Percentiles rank a stretch among this genome's conserved stretches.
These are phyloP conservation scores for Helicocarpus griseus DNA, from an alignment of 2,329 filamentous ascomycete species.

Conservation along the genomic window DNA sequence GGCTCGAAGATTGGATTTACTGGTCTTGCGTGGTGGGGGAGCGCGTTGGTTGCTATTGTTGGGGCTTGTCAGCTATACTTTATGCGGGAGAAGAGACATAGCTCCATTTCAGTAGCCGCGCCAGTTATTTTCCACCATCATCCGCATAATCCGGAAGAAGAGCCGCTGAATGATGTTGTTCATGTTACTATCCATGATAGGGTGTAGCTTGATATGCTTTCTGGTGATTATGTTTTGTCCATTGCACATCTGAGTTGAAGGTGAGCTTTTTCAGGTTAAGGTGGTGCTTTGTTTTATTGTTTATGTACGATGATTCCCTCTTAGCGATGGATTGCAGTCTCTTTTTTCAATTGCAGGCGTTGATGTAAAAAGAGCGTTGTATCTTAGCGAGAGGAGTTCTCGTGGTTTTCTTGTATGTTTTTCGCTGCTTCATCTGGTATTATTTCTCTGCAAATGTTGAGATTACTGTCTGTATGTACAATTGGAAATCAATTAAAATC, in stretches of 20 bases:
- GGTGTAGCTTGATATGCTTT: not conserved
- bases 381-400: too few species aligned
- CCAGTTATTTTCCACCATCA: conserved; percentile 19
- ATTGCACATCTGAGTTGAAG: not conserved
- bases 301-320: too few species aligned
- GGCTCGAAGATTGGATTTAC: conserved; percentile 50
- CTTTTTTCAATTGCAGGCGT: too few species aligned
- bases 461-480: too few species aligned
- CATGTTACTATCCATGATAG: conserved; percentile 20
- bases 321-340: too few species aligned
- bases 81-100: conserved; percentile 41
- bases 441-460: too few species aligned
- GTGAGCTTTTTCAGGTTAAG: not conserved
- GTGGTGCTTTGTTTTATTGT: not conserved
- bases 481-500: not conserved
- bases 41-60: conserved; percentile 44
- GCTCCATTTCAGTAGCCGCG: conserved; percentile 29
- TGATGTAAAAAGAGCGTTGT: too few species aligned
- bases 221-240: not conserved
- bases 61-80: conserved; percentile 49
- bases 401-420: too few species aligned
- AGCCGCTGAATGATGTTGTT: conserved; percentile 16
- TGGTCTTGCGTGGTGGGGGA: conserved; percentile 55
- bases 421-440: too few species aligned
- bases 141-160: conserved; percentile 11